Conservation (phyloP, 192 early-diverging fungal species). For the Coemansia sp. region DNA sequence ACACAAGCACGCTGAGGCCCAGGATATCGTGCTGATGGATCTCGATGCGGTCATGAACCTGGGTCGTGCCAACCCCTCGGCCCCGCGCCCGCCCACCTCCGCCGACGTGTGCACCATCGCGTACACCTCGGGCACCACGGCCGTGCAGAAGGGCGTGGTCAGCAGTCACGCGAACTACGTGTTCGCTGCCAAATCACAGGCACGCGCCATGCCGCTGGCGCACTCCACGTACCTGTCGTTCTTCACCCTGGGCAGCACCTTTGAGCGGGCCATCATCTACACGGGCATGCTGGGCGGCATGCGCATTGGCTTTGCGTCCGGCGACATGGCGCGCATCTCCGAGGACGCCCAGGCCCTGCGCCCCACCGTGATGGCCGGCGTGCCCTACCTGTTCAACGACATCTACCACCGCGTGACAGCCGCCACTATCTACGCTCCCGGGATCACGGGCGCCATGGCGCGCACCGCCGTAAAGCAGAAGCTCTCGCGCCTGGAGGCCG, state of each 20-base stretch:
- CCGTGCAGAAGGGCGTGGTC: constrained; percentile 66
- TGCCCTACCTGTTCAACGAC: constrained; percentile 86
- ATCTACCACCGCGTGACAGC: constrained; percentile 76
- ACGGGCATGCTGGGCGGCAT: constrained; percentile 59
- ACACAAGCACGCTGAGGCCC: constrained; percentile 57
- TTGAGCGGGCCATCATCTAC: constrained; percentile 65
- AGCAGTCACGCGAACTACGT: constrained; percentile 67
- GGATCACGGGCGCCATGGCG: constrained; percentile 59
- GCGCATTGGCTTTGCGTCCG: constrained; percentile 69
- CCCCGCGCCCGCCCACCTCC: constrained; percentile 58
- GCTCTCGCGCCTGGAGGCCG: constrained; percentile 51
- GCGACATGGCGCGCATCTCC: constrained; percentile 60
- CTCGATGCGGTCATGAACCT: constrained; percentile 54
- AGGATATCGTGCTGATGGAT: constrained; percentile 58
- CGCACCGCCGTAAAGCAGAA: constrained; percentile 61
- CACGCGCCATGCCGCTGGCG: constrained; percentile 15
- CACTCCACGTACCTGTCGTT: constrained; percentile 60
- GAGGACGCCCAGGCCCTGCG: constrained; percentile 81
- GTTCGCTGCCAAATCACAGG: constrained; percentile 31
- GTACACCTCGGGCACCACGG: constrained; percentile 86
- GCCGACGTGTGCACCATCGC: constrained; percentile 67
- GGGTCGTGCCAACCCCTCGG: constrained; percentile 54
- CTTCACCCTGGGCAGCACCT: constrained; percentile 83
- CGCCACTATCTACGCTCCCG: constrained; percentile 54
- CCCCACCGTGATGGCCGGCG: constrained; percentile 84